phyloP scores from a whole-genome alignment of 2,329 filamentous ascomycete genomes.

The Stemphylium beticola region DNA sequence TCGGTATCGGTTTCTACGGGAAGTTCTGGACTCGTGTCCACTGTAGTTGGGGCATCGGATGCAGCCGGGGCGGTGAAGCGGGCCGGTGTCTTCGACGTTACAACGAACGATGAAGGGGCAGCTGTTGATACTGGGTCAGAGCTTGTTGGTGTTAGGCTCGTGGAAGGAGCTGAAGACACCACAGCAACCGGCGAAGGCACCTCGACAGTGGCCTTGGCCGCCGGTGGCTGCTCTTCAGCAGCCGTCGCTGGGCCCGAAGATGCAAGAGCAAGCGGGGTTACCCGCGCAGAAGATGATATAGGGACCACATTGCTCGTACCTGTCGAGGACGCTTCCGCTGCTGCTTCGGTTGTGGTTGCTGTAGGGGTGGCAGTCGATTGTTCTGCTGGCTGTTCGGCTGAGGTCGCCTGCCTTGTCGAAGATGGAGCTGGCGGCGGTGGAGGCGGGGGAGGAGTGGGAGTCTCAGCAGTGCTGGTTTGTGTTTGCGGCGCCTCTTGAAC shows the following conservation, averaged over 20 bases:
- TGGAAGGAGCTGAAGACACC: conserved; percentile 16
- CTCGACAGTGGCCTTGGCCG: conserved; percentile 6
- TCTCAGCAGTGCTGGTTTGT: conserved; percentile 27
- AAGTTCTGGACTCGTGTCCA: conserved; percentile 18
- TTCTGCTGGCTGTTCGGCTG: conserved; percentile 13
- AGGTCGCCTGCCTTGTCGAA: conserved; percentile 23
- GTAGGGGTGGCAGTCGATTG: conserved; percentile 26
- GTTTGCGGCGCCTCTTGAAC: conserved; percentile 29
- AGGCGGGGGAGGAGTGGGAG: conserved; percentile 20
- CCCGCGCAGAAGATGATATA: conserved; percentile 29
- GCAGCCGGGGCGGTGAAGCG: conserved; percentile 15
- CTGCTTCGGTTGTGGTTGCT: conserved; percentile 32
- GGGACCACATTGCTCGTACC: conserved; percentile 43
- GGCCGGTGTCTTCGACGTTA: conserved; percentile 10
- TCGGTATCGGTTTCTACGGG: conserved; percentile 16
- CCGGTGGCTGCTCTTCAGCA: conserved; percentile 1
- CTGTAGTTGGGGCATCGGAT: conserved; percentile 22
- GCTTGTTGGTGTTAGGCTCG: conserved; percentile 31
- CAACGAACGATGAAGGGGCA: conserved; percentile 23
- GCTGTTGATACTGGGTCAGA: conserved; percentile 42
- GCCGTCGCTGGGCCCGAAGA: conserved; percentile 24
- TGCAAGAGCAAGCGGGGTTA: conserved; percentile 28
- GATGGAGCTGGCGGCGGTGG: conserved; percentile 18
- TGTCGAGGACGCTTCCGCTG: conserved; percentile 39
- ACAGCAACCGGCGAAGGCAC: conserved; percentile 18